Base-by-base conservation (phyloP, 2,329 filamentous ascomycete genomes). In the Macrophomina pseudophaseolina region DNA sequence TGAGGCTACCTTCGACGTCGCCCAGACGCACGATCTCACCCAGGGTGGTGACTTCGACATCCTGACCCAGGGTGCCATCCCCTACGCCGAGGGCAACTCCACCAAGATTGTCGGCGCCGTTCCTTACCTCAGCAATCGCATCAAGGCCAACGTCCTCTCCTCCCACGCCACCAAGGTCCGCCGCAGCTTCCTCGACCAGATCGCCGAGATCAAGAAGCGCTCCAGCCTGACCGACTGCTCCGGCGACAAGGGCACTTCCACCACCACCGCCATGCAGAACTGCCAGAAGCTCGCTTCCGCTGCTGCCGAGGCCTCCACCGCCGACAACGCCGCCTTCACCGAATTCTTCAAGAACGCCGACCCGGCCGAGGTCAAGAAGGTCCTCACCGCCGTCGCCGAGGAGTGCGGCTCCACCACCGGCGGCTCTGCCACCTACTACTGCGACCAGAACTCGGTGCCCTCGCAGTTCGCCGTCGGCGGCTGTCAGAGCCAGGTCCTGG, bases 291-390 rank as follows among this genome's bases (percentile, higher is more conserved):
- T 89, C 6, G 87, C 89, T 1, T 78, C 78, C 2, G 75, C 79
- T 4, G 88, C 88, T 8, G 82, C 85, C 1, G 73, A 76, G 1
- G 85, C 84, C 2, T 85, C 86, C 0, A 74, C 80, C 1, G 85
- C 81, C 0, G 85, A 84, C 38, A 70, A 79, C 0, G 80, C 82
- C 3, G 23, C 12, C 6, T 87, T 89, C 71, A 77, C 75, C 44
- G 86, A 88, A 72, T 90, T 88, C 81, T 91, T 90, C 83, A 90
- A 88, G 78, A 84, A 84, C 0, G 84, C 84, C 33, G 76, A 78
- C 16, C 69, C 75, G 28, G 16, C 42, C n/a, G 33, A 33, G 16
- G 86, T 90, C 8, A 80, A 85, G 2, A 75, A 72, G n/a, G 80
- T 80, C 33, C 82, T 90, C 63, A 82, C 81, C 64, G 79, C 80